Base-by-base conservation (phyloP, 2,329 filamentous ascomycete species). In the Fusarium sp. region DNA sequence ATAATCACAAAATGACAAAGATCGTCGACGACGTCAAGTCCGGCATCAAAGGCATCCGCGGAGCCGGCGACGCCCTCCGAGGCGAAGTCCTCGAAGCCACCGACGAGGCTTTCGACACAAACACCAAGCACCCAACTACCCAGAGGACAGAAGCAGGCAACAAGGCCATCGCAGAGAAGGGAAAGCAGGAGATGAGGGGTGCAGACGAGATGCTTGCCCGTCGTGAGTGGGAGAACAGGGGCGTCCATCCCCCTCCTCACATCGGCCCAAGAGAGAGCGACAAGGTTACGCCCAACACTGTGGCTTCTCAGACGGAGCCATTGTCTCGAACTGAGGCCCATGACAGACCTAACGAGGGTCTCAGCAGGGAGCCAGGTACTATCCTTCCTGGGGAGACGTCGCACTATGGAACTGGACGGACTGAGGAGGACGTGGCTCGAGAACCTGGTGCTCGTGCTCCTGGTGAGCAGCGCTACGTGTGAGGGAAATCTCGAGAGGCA, bases 1-100 rank as follows among this genome's bases (percentile, higher is more conserved):
- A n/a, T 7, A n/a, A 34, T 22, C 7, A 24, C 4, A 64, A 44
- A 31, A 65, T 69, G 67, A 61, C 67, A 9, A 68, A 63, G 38
- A 6, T 69, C n/a, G 19, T 69, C 0, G 41, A 70, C 2, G 68
- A 70, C 24, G 62, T 68, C 36, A 70, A 70, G 29, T 44, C 68
- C 2, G 65, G 66, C 32, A 47, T 70, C 2, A 70, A 70, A 1
- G 68, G 68, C 34, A 54, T 70, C 26, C 54, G 52, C 9, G 68
- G 68, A 4, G 62, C 68, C 3, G 68, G 68, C 13, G 68, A 70
- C 29, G 66, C 57, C 3, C n/a, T 70, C 0, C 42, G 68, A 22
- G 68, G 68, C 7, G 58, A 55, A 19, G 31, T 47, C 12, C 52
- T 70, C 40, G 54, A 69, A 1, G 64, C 59, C 26, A 63, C 68